Percentiles rank a stretch among this genome's conserved stretches.
These are phyloP conservation scores for Pinus tabuliformis DNA, from an alignment of 75 land plant species.

Conservation along the genomic window DNA sequence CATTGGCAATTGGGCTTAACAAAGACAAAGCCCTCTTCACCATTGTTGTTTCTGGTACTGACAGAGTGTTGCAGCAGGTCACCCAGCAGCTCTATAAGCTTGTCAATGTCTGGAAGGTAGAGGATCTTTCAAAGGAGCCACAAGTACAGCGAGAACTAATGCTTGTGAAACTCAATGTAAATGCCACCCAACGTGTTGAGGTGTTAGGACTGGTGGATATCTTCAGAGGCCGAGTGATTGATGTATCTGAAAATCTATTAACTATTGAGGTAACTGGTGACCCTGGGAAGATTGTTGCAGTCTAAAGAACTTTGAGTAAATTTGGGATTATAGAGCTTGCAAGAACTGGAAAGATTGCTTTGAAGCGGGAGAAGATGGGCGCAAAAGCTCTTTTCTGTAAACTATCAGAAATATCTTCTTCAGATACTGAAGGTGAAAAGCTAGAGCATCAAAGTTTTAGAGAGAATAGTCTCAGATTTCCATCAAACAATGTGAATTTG, in stretches of 20 bases:
- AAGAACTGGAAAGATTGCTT: constrained; percentile 98
- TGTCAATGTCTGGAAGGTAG: constrained; percentile 64
- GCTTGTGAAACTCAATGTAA: too few relatives aligned
- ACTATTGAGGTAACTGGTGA: constrained; percentile 99
- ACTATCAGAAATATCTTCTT: constrained; percentile 66
- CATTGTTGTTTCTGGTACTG: constrained; percentile 92
- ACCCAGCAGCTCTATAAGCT: constrained; percentile 94
- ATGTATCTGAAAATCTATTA: constrained; percentile 78
- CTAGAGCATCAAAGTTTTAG: constrained; percentile 15
- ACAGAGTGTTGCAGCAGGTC: constrained; percentile 74
- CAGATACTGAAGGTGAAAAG: constrained; percentile 48
- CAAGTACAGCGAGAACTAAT: too few relatives aligned
- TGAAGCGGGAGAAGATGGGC: constrained; percentile 83
- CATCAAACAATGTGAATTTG: constrained; percentile 13
- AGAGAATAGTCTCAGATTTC: not conserved
- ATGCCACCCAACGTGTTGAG: too few relatives aligned
- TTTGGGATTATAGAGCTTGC: constrained; percentile 96
- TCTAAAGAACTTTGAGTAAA: constrained; percentile 66
- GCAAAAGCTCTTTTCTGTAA: constrained; percentile 66
- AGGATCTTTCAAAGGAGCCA: too few relatives aligned
- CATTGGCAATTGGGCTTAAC: constrained; percentile 94
- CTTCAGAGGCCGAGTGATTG: constrained; percentile 88
- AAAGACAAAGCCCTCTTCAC: constrained; percentile 95
- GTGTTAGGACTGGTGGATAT: constrained; percentile 80
- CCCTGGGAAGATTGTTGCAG: constrained; percentile 92